These are phyloP conservation scores for Fusarium circinatum DNA, from an alignment of 2,329 filamentous ascomycete genomes.

Conservation along the genomic window DNA sequence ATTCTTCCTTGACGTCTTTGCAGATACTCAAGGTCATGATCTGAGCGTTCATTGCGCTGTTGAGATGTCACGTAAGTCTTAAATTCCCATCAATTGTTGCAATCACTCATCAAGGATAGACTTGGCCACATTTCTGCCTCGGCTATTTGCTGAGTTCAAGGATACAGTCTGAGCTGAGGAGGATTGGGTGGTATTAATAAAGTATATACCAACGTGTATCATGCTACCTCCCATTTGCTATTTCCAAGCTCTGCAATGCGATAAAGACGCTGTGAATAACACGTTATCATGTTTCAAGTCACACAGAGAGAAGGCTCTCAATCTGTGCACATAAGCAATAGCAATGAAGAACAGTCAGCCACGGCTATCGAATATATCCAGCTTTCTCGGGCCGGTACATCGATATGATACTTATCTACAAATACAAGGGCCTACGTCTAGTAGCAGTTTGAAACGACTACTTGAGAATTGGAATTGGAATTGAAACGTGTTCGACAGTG, in stretches of 20 bases:
- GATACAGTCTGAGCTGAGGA: not conserved
- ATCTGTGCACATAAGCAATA: too few relatives aligned
- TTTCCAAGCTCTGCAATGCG: too few relatives aligned
- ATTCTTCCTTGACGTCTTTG: not conserved
- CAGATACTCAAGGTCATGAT: not conserved
- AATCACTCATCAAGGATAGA: not conserved
- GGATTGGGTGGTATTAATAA: too few relatives aligned
- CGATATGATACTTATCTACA: fast-evolving
- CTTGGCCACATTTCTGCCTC: not conserved
- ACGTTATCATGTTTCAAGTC: too few relatives aligned
- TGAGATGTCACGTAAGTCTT: not conserved
- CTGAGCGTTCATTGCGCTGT: not conserved
- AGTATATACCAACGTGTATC: too few relatives aligned
- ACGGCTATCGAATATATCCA: fast-evolving
- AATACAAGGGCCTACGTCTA: fast-evolving
- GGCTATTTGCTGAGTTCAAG: not conserved
- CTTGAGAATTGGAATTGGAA: not conserved
- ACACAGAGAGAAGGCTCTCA: too few relatives aligned
- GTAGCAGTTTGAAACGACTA: too few relatives aligned
- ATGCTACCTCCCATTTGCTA: too few relatives aligned
- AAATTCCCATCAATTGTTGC: too few relatives aligned
- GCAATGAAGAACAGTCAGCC: not conserved
- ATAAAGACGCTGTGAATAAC: too few relatives aligned
- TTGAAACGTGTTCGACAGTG: not conserved
- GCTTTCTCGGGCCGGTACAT: fast-evolving